A percentile compares a stretch with the other conserved stretches of the same genome.
These are phyloP conservation scores for Trichoderma erinaceum DNA, from an alignment of 495 filamentous ascomycete species.

Conservation along the genomic window DNA sequence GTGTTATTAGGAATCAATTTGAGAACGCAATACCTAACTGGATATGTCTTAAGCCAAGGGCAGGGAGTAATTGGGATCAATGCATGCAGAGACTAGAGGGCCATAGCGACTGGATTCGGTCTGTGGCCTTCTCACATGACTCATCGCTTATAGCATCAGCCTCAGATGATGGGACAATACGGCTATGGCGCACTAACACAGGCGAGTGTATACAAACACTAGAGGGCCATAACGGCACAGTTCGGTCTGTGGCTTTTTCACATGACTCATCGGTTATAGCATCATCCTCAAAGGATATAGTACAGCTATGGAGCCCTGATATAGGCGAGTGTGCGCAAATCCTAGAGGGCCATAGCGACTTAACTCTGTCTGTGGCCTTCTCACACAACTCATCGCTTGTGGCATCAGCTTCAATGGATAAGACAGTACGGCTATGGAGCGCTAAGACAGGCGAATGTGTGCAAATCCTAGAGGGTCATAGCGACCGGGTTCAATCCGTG, in stretches of 20 bases:
- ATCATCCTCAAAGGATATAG: not conserved
- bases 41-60: not conserved
- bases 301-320: not conserved
- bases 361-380: conserved; percentile 16
- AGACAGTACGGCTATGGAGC: not conserved
- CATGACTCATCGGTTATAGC: not conserved
- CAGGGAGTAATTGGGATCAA: conserved; percentile 4
- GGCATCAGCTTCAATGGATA: conserved; percentile 3
- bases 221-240: conserved; percentile 16
- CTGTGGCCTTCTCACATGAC: conserved; percentile 17
- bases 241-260: conserved; percentile 18
- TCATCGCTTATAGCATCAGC: not conserved
- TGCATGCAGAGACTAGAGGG: conserved; percentile 20
- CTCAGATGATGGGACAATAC: not conserved
- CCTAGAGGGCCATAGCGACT: conserved; percentile 17
- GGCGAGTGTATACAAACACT: conserved; percentile 16
- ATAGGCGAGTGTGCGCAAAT: conserved; percentile 14
- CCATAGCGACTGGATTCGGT: conserved; percentile 15
- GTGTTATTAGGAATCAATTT: conserved; percentile 13
- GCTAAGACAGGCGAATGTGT: not conserved
- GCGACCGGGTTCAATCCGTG: not conserved
- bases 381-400: not conserved
- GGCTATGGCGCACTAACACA: conserved; percentile 2
- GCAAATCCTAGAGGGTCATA: conserved; percentile 19
- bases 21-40: not conserved